Conservation (phyloP, 2,329 filamentous ascomycete species). For the Fusarium papillatum region DNA sequence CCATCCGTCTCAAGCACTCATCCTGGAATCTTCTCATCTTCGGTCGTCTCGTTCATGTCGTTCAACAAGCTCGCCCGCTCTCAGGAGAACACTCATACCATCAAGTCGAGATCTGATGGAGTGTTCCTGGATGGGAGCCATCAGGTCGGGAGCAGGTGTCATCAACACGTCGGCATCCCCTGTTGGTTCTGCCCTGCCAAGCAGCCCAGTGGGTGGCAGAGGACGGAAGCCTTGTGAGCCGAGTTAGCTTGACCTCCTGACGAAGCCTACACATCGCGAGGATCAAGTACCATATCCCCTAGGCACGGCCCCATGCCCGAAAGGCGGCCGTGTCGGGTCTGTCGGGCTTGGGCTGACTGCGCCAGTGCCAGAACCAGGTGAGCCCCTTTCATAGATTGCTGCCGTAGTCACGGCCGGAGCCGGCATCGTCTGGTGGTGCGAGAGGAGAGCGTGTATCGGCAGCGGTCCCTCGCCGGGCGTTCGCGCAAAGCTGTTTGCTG, state of each 20-base stretch:
- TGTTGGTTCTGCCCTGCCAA: constrained; percentile 47
- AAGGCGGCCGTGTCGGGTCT: constrained; percentile 35
- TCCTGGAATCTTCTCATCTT: constrained; percentile 17
- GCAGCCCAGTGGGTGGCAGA: constrained; percentile 48
- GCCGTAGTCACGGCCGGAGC: constrained; percentile 22
- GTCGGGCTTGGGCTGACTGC: constrained; percentile 44
- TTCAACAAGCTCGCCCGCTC: constrained; percentile 71
- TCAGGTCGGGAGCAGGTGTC: constrained; percentile 42
- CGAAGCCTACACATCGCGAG: constrained; percentile 24
- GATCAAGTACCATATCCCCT: constrained; percentile 53
- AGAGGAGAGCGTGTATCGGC: constrained; percentile 67
- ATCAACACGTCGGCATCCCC: constrained; percentile 49
- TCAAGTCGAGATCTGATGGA: constrained; percentile 56
- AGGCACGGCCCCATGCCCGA: constrained; percentile 40
- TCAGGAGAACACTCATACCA: constrained; percentile 70
- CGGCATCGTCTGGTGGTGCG: constrained; percentile 53
- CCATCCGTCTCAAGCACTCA: not conserved
- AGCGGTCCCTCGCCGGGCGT: constrained; percentile 64
- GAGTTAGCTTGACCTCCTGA: constrained; percentile 45
- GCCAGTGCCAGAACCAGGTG: constrained; percentile 32
- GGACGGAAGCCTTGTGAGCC: constrained; percentile 50
- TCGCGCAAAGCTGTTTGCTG: constrained; percentile 51
- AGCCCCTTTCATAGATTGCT: constrained; percentile 37
- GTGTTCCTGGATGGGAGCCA: constrained; percentile 30
- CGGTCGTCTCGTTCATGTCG: constrained; percentile 49